phyloP scores from a whole-genome alignment of 805 yeast species.

The Cyberlindnera misumaiensis region DNA sequence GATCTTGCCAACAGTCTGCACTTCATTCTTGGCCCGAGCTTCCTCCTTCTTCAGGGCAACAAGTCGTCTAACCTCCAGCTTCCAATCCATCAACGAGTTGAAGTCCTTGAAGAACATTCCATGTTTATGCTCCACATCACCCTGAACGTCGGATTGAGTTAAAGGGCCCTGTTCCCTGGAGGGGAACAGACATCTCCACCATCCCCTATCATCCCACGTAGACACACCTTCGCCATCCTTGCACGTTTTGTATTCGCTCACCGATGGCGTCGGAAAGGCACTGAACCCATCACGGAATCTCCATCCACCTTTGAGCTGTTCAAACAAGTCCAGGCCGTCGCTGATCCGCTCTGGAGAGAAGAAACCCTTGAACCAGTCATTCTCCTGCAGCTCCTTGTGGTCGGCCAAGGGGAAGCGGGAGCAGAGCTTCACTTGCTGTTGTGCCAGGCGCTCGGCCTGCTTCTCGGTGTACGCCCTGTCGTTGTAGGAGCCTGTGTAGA shows the following conservation, averaged over 20 bases:
- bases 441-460: constrained; percentile 4
- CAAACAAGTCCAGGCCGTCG: constrained; percentile 11
- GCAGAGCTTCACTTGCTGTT: not conserved
- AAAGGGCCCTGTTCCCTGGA: constrained; percentile 22
- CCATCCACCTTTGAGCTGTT: constrained; percentile 5
- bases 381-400: constrained; percentile 6
- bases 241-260: constrained; percentile 57
- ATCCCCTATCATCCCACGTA: constrained; percentile 79
- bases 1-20: constrained; percentile 11
- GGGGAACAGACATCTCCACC: constrained; percentile 90
- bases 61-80: constrained; percentile 43
- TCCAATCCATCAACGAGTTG: constrained; percentile 64
- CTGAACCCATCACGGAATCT: constrained; percentile 31
- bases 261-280: constrained; percentile 53
- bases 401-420: constrained; percentile 3
- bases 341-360: constrained; percentile 1
- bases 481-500: constrained; percentile 9
- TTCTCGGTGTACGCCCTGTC: constrained; percentile 12
- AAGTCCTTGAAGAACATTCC: constrained; percentile 62
- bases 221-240: constrained; percentile 57
- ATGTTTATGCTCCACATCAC: constrained; percentile 34
- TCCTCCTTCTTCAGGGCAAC: constrained; percentile 30
- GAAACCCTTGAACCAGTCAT: constrained; percentile 5
- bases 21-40: constrained; percentile 10
- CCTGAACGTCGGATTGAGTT: constrained; percentile 53